A percentile compares a stretch with the other conserved stretches of the same genome.
Evolutionary conservation across 1,139 yeast species (phyloP).

Genomic region (Spencermartinsiella ligniputridi): DNA sequence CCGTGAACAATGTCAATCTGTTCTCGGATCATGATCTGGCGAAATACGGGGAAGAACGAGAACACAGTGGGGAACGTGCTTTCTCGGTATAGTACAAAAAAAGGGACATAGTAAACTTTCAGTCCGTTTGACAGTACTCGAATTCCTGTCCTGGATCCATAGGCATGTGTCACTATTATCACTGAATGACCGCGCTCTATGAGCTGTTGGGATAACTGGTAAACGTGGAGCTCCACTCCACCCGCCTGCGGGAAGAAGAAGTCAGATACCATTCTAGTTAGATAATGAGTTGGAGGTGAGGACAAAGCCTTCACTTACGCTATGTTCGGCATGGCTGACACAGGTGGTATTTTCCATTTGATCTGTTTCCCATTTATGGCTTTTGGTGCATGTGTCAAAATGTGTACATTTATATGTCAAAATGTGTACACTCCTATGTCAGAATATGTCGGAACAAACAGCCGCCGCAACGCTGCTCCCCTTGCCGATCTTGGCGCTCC

Average conservation of each 20-base stretch:
- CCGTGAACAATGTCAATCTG: conserved; percentile 87
- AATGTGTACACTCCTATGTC: too few relatives aligned
- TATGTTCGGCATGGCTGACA: conserved; percentile 33
- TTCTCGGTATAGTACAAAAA: conserved; percentile 71
- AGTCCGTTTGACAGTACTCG: conserved; percentile 83
- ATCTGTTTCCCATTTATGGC: too few relatives aligned
- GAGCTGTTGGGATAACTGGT: conserved; percentile 74
- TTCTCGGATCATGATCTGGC: conserved; percentile 85
- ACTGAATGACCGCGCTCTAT: conserved; percentile 87
- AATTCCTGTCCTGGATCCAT: conserved; percentile 76
- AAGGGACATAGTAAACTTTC: conserved; percentile 89
- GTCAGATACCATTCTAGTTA: conserved; percentile 72
- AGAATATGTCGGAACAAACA: too few relatives aligned
- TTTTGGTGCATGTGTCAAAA: too few relatives aligned
- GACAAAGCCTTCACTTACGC: conserved; percentile 38
- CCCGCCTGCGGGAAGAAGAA: conserved; percentile 99
- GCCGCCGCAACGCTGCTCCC: too few relatives aligned
- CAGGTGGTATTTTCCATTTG: too few relatives aligned
- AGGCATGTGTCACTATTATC: conserved; percentile 84
- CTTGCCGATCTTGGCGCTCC: too few relatives aligned
- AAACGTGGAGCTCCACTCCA: conserved; percentile 94
- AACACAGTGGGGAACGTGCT: conserved; percentile 87
- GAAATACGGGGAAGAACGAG: conserved; percentile 75
- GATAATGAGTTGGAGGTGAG: not conserved
- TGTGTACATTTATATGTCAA: too few relatives aligned